A percentile compares a stretch with the other conserved stretches of the same genome.
Conservation (phyloP, 805 yeast species). For the Kazachstania kunashirensis region DNA sequence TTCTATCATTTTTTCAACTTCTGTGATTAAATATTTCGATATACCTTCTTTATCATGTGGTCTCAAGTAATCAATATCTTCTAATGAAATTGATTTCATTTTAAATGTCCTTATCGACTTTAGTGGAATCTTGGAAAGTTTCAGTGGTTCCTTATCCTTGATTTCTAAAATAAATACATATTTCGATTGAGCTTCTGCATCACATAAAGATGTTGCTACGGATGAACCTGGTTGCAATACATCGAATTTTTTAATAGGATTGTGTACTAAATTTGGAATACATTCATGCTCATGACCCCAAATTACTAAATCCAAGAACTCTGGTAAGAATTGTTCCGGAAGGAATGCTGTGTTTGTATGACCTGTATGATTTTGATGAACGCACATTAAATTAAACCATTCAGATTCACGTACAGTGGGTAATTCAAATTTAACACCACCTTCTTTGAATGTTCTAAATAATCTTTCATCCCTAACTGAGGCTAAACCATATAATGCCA, state of each 20-base stretch:
- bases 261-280: constrained; percentile 54
- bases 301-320: constrained; percentile 67
- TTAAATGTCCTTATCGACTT: constrained; percentile 75
- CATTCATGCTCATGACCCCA: constrained; percentile 99
- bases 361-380: constrained; percentile 85
- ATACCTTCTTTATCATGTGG: constrained; percentile 59
- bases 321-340: constrained; percentile 78
- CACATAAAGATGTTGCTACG: constrained; percentile 81
- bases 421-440: constrained; percentile 65
- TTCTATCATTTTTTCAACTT: constrained; percentile 59
- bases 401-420: constrained; percentile 50
- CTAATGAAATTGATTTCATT: constrained; percentile 54
- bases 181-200: constrained; percentile 72
- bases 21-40: constrained; percentile 44
- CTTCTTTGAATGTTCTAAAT: constrained; percentile 70
- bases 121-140: constrained; percentile 33
- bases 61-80: constrained; percentile 41
- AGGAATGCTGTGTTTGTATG: constrained; percentile 73
- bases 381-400: constrained; percentile 79
- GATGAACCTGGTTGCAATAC: constrained; percentile 91
- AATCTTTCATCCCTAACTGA: constrained; percentile 84
- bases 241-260: constrained; percentile 49
- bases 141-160: constrained; percentile 47
- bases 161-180: constrained; percentile 63
- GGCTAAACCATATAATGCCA: constrained; percentile 84